Percentiles rank a stretch among this genome's conserved stretches.
Evolutionary conservation across 2,329 filamentous ascomycete species (phyloP).

Genomic region (Talaromyces verruculosus): DNA sequence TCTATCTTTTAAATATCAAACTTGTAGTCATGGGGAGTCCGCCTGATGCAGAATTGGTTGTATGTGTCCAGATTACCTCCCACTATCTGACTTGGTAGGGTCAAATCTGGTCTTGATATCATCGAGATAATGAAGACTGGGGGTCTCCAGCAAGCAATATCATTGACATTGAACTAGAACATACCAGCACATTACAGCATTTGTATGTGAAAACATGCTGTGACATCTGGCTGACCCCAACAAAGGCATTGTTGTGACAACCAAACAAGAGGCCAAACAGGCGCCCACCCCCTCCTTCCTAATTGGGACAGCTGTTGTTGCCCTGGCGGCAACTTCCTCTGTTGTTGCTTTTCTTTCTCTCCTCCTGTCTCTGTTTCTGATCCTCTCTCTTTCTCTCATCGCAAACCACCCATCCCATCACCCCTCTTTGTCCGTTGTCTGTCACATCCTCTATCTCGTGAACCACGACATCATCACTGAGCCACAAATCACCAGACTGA

Average conservation of each 20-base stretch:
- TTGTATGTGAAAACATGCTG: no score
- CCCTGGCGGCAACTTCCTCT: background rate
- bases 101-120: background rate
- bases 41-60: background rate
- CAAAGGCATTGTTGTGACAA: background rate
- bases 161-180: background rate
- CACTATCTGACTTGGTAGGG: background rate
- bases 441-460: no score
- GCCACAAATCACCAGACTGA: background rate
- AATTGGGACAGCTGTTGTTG: background rate
- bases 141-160: background rate
- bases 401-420: background rate
- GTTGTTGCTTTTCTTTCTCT: conserved; percentile 12
- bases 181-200: no score
- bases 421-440: background rate
- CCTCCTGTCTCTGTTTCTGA: conserved; percentile 10
- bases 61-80: background rate
- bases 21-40: background rate
- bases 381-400: conserved; percentile 11
- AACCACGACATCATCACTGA: background rate
- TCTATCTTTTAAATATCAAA: background rate
- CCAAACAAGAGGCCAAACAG: background rate
- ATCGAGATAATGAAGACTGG: background rate
- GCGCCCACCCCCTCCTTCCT: background rate
- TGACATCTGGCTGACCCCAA: background rate